Conservation (phyloP, 2,329 filamentous ascomycete species). For the Coniella vitis region DNA sequence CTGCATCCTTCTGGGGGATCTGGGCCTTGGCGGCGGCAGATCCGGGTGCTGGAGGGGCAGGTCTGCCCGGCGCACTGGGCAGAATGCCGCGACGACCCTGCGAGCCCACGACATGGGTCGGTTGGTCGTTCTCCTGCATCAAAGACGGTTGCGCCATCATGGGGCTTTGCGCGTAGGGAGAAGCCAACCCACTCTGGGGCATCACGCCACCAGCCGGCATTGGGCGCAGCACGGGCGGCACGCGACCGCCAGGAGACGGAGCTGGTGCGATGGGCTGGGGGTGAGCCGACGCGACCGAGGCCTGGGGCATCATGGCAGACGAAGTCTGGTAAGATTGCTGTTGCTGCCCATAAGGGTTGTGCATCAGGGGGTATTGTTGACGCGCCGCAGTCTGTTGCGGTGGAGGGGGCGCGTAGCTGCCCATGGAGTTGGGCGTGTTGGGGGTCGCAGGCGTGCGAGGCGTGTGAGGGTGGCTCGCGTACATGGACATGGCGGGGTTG, state of each 20-base stretch:
- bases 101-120: constrained; percentile 89
- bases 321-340: constrained; percentile 50
- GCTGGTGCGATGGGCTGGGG: constrained; percentile 72
- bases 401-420: constrained; percentile 42
- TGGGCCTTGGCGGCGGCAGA: constrained; percentile 67
- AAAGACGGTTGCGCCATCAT: constrained; percentile 51
- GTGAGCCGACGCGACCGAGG: constrained; percentile 60
- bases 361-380: constrained; percentile 45
- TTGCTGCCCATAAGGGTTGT: constrained; percentile 42
- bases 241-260: constrained; percentile 47
- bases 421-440: constrained; percentile 53
- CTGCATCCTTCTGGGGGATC: constrained; percentile 89
- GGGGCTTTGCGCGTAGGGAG: constrained; percentile 52
- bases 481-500: constrained; percentile 43
- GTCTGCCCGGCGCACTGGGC: constrained; percentile 81
- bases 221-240: constrained; percentile 57
- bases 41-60: constrained; percentile 66
- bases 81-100: constrained; percentile 88
- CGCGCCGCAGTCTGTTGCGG: constrained; percentile 40
- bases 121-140: constrained; percentile 51
- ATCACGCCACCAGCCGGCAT: constrained; percentile 63
- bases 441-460: constrained; percentile 57
- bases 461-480: constrained; percentile 55
- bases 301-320: constrained; percentile 58
- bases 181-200: constrained; percentile 49